phyloP scores from a whole-genome alignment of 495 filamentous ascomycete genomes.

The Penicillium crystallinum region DNA sequence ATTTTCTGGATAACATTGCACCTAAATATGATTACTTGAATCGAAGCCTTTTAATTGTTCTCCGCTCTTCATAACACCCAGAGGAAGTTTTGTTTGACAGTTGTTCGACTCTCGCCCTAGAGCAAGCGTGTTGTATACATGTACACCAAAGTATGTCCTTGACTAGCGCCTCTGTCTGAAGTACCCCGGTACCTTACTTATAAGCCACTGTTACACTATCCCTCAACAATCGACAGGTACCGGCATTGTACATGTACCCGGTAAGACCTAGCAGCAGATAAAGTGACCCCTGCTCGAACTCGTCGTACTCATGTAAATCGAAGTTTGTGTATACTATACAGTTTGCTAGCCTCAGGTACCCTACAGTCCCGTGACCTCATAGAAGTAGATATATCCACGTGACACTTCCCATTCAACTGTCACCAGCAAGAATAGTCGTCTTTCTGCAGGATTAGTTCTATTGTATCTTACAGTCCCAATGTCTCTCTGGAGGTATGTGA shows the following conservation, averaged over 20 bases:
- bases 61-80: no score
- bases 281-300: constrained; percentile 1
- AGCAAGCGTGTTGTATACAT: no score
- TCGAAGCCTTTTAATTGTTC: background rate
- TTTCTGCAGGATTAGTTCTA: background rate
- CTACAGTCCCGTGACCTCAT: constrained; percentile 5
- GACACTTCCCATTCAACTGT: background rate
- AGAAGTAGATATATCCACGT: constrained; percentile 11
- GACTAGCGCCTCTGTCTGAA: constrained; percentile 1
- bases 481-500: constrained; percentile 38
- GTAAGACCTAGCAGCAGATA: constrained; percentile 1
- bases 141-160: background rate
- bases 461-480: constrained; percentile 13
- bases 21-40: background rate
- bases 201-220: constrained; percentile 19
- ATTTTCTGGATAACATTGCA: background rate
- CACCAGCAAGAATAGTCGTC: background rate
- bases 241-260: constrained; percentile 15
- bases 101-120: no score
- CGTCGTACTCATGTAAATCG: background rate
- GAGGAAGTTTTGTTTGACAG: no score
- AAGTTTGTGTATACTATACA: constrained; percentile 2
- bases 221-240: constrained; percentile 5
- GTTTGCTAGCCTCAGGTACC: constrained; percentile 7
- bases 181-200: constrained; percentile 8